Conservation (phyloP, 1,284 basidiomycete species). For the Boletus calvinii region DNA sequence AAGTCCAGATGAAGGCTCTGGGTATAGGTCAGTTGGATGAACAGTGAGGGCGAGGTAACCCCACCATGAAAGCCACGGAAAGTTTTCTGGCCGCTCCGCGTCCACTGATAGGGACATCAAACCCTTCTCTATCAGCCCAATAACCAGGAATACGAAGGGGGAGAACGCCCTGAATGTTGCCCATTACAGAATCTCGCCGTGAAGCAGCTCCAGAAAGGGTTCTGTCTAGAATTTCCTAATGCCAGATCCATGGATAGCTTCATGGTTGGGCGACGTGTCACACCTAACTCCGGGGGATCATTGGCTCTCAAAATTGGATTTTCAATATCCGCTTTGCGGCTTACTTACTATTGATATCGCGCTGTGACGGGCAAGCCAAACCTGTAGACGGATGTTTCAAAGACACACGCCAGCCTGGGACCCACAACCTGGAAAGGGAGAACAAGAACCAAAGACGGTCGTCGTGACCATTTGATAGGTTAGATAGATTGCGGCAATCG, state of each 20-base stretch:
- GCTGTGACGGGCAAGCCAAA: constrained; percentile 8
- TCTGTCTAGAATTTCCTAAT: constrained; percentile 10
- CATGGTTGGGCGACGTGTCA: constrained; percentile 1
- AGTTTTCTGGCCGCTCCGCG: constrained; percentile 7
- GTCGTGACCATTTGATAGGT: constrained; percentile 9
- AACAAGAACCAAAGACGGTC: constrained; percentile 14
- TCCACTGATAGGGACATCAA: background rate
- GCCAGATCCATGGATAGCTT: constrained; percentile 5
- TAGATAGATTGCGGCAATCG: constrained; percentile 13
- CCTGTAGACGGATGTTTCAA: background rate
- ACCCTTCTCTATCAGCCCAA: constrained; percentile 5
- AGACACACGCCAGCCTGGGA: constrained; percentile 1
- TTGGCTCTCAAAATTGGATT: constrained; percentile 1
- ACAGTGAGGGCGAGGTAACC: constrained; percentile 2
- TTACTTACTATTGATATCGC: constrained; percentile 10
- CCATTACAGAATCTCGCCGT: constrained; percentile 8
- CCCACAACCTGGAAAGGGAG: constrained; percentile 9
- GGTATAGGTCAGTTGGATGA: constrained; percentile 1
- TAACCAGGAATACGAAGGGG: constrained; percentile 4
- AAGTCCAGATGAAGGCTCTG: background rate
- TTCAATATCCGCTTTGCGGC: constrained; percentile 25
- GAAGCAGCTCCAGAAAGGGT: constrained; percentile 4
- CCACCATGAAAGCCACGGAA: background rate
- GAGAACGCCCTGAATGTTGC: background rate
- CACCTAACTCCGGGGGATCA: constrained; percentile 1